These are phyloP conservation scores for Lonicera japonica DNA, from an alignment of 129 eudicot species.

Conservation along the genomic window DNA sequence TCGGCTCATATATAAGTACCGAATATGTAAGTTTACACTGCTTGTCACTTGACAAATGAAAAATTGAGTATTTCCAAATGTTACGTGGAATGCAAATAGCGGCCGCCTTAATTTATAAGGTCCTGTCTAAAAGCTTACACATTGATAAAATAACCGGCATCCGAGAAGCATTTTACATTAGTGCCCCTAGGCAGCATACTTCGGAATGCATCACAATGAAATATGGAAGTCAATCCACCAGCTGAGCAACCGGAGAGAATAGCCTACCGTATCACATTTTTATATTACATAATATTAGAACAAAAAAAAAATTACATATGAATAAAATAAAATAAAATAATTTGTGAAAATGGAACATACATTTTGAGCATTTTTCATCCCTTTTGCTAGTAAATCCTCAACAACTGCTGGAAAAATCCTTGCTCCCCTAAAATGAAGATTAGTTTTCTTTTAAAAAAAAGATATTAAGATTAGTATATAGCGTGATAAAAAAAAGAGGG, in stretches of 20 bases:
- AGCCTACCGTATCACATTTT: slow-evolving; percentile 38
- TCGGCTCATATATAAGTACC: too few relatives aligned
- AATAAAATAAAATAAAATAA: too few relatives aligned
- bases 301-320: background rate
- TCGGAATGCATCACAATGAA: slow-evolving; percentile 76
- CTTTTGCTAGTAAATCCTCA: slow-evolving; percentile 75
- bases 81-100: too few relatives aligned
- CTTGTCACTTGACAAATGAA: too few relatives aligned
- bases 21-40: too few relatives aligned
- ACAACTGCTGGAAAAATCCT: slow-evolving; percentile 73
- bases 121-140: slow-evolving; percentile 41
- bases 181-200: slow-evolving; percentile 48
- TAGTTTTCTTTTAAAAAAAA: too few relatives aligned
- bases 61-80: too few relatives aligned
- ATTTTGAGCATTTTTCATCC: slow-evolving; percentile 72
- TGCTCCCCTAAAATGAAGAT: slow-evolving; percentile 86
- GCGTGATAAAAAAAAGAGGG: slow-evolving; percentile 23
- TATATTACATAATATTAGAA: slow-evolving; percentile 8
- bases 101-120: too few relatives aligned
- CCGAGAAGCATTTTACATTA: slow-evolving; percentile 80
- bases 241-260: slow-evolving; percentile 94
- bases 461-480: too few relatives aligned
- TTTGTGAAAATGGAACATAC: slow-evolving; percentile 30
- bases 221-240: slow-evolving; percentile 81
- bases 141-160: slow-evolving; percentile 86